Conservation (phyloP, 495 filamentous ascomycete genomes). For the Penicillium simplicissimum region DNA sequence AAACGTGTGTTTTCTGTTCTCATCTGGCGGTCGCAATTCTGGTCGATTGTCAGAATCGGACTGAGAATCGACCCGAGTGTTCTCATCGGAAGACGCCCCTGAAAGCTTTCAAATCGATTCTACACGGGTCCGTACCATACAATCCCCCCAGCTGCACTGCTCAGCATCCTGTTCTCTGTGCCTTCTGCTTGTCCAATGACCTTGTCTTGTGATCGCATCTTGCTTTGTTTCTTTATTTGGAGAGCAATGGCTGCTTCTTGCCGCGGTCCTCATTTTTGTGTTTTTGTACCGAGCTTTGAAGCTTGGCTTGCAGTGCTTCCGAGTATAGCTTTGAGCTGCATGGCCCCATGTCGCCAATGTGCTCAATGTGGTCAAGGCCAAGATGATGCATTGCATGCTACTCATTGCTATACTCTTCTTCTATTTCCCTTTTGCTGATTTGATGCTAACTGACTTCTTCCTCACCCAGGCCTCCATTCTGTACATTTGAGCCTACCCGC, state of each 20-base stretch:
- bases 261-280: constrained; percentile 12
- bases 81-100: constrained; percentile 10
- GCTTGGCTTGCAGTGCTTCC: constrained; percentile 4
- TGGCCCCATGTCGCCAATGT: not conserved
- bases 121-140: constrained; percentile 25
- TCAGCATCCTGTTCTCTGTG: not conserved
- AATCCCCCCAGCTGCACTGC: not conserved
- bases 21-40: constrained; percentile 7
- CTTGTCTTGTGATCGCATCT: not conserved
- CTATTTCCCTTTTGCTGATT: not conserved
- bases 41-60: constrained; percentile 6
- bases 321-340: constrained; percentile 2
- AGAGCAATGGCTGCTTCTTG: not conserved
- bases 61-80: constrained; percentile 8
- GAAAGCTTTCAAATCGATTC: constrained; percentile 17
- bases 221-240: not conserved
- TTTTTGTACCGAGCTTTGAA: constrained; percentile 11
- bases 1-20: constrained; percentile 14
- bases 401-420: not conserved
- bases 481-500: constrained; percentile 1
- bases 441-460: constrained; percentile 7
- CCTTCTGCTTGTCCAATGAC: not conserved
- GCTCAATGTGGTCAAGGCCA: not conserved
- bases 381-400: not conserved
- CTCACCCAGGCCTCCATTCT: constrained; percentile 8